A percentile compares a stretch with the other conserved stretches of the same genome.
phyloP scores from a whole-genome alignment of 1,284 basidiomycete genomes.

The Termitomyces sp. region DNA sequence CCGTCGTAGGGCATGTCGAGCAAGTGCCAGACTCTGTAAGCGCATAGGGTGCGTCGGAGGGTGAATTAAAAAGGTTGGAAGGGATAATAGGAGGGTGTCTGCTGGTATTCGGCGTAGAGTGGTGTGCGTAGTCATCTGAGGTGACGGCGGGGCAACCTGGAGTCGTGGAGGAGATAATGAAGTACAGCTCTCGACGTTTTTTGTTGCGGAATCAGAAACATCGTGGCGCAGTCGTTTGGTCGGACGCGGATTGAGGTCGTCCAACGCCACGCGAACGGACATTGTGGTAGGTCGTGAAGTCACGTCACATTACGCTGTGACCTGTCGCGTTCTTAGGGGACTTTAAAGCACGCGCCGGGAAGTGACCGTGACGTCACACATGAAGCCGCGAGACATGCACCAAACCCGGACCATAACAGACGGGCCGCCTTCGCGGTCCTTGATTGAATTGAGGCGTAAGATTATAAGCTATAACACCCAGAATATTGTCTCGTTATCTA shows the following conservation, averaged over 20 bases:
- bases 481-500: neutral
- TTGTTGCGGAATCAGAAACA: neutral
- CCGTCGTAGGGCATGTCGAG: conserved; percentile 47
- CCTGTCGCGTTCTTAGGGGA: neutral
- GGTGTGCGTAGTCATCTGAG: too few species aligned
- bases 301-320: neutral
- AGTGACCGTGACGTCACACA: too few species aligned
- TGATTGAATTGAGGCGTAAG: too few species aligned
- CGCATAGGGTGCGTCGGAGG: conserved; percentile 58
- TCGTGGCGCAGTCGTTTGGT: neutral
- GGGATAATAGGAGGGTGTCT: conserved; percentile 47
- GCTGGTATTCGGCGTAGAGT: conserved; percentile 32
- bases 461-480: too few species aligned
- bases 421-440: too few species aligned
- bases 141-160: neutral
- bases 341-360: too few species aligned
- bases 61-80: conserved; percentile 54
- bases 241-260: conserved; percentile 2
- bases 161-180: neutral
- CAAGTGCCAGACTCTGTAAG: conserved; percentile 47
- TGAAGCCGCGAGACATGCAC: too few species aligned
- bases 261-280: neutral
- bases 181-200: neutral
- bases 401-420: too few species aligned
- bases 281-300: neutral